Conservation (phyloP, 2,329 filamentous ascomycete genomes). For the Emmonsiellopsis sp. region DNA sequence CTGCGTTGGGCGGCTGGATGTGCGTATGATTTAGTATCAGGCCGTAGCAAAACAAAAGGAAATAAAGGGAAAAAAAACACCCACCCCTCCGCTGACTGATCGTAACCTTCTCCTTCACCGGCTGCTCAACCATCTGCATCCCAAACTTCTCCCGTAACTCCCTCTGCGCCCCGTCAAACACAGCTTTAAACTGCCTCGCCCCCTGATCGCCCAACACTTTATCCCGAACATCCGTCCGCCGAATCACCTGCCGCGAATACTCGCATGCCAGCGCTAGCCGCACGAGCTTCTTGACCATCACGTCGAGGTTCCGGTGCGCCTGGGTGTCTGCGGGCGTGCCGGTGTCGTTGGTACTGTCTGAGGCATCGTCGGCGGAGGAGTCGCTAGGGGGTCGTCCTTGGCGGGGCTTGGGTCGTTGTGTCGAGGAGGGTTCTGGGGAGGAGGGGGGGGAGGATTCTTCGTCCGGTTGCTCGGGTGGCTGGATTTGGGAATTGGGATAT, state of each 20-base stretch:
- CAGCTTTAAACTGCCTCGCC: constrained; percentile 60
- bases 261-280: constrained; percentile 54
- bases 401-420: constrained; percentile 3
- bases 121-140: constrained; percentile 86
- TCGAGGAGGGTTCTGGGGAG: not conserved
- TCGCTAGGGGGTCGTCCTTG: constrained; percentile 9
- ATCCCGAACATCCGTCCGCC: constrained; percentile 48
- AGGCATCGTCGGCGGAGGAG: constrained; percentile 6
- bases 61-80: constrained; percentile 11
- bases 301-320: constrained; percentile 23
- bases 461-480: not conserved
- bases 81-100: constrained; percentile 68
- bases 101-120: constrained; percentile 69
- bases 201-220: constrained; percentile 64
- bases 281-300: constrained; percentile 53
- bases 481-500: not conserved
- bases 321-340: constrained; percentile 8
- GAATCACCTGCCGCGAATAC: constrained; percentile 49
- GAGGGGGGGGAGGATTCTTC: not conserved
- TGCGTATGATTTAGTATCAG: not conserved
- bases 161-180: constrained; percentile 69
- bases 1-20: constrained; percentile 41
- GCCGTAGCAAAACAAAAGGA: not conserved
- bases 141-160: constrained; percentile 67
- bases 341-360: constrained; percentile 1